Conservation (phyloP, 768 basidiomycete species). For the Cytidiella melzeri region DNA sequence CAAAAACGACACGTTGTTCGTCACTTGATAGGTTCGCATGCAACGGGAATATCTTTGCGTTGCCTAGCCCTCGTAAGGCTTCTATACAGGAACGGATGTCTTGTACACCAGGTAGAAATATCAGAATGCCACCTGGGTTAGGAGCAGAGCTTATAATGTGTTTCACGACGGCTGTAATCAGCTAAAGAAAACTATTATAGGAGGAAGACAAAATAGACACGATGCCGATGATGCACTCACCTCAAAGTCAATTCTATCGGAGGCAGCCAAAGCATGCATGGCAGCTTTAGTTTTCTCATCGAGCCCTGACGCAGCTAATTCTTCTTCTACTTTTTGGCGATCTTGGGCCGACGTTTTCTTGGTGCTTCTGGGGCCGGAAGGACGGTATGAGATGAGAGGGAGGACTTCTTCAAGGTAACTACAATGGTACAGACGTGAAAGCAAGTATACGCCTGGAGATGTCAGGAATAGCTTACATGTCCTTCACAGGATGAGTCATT, state of each 20-base stretch:
- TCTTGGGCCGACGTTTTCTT: slow-evolving; percentile 31
- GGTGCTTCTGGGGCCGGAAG: slow-evolving; percentile 33
- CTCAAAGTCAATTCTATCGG: slow-evolving; percentile 69
- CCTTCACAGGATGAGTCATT: slow-evolving; percentile 68
- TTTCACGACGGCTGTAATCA: slow-evolving; percentile 60
- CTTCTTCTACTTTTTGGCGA: slow-evolving; percentile 39
- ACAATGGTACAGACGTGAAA: slow-evolving; percentile 8
- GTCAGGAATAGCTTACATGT: slow-evolving; percentile 42
- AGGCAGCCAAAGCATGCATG: slow-evolving; percentile 53
- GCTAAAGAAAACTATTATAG: no score
- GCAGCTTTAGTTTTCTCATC: slow-evolving; percentile 43
- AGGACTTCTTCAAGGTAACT: slow-evolving; percentile 85
- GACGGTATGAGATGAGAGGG: slow-evolving; percentile 48
- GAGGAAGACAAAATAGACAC: not conserved
- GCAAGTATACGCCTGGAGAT: not conserved
- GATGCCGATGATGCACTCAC: slow-evolving; percentile 31
- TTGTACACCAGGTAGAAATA: slow-evolving; percentile 89
- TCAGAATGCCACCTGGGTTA: slow-evolving; percentile 62
- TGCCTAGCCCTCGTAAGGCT: slow-evolving; percentile 35
- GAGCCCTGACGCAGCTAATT: slow-evolving; percentile 48
- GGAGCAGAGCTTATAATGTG: slow-evolving; percentile 49
- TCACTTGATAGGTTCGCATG: slow-evolving; percentile 85
- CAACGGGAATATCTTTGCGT: slow-evolving; percentile 58
- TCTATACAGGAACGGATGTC: slow-evolving; percentile 79
- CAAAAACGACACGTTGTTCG: slow-evolving; percentile 79